Evolutionary conservation across 2,329 filamentous ascomycete species (phyloP), one percentile per base, ranked within the genome.

Genomic region (Peltaster fructicola): DNA sequence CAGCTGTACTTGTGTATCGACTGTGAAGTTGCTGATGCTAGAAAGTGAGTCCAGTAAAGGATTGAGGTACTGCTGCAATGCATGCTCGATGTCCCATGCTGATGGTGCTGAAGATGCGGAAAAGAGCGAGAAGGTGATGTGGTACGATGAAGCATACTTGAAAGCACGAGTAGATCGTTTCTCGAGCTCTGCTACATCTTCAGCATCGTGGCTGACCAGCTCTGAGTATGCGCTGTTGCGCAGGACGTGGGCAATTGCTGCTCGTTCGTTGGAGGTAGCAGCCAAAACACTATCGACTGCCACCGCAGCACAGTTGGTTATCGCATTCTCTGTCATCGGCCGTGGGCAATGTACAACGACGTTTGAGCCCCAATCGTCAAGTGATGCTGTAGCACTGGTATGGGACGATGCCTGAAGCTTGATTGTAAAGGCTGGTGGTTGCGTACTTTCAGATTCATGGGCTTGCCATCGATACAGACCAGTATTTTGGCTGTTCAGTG

Each of bases 241-340:
- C 27, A 46, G 32, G 14, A 42, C 35, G 32, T 45, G 40, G 14
- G 39, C 38, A 34, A 95, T 74, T 33, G 81, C 78, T 12, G 81
- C 72, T 39, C 85, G 82, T 48, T 98, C 88, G 51, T 95, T 82
- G n/a, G n/a, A n/a, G n/a, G n/a, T n/a, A n/a, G n/a, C n/a, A n/a
- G n/a, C n/a, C n/a, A n/a, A n/a, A n/a, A n/a, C n/a, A n/a, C n/a
- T n/a, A n/a, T n/a, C n/a, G n/a, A n/a, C n/a, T n/a, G n/a, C n/a
- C n/a, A n/a, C n/a, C n/a, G n/a, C n/a, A n/a, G n/a, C n/a, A n/a
- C n/a, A n/a, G n/a, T n/a, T n/a, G n/a, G n/a, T n/a, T n/a, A n/a
- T n/a, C n/a, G n/a, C n/a, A n/a, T n/a, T n/a, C n/a, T n/a, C n/a
- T n/a, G n/a, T n/a, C n/a, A n/a, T n/a, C n/a, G n/a, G n/a, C n/a